A percentile compares a stretch with the other conserved stretches of the same genome.
Evolutionary conservation across 495 filamentous ascomycete species (phyloP).

Genomic region (Hyaloscypha variabilis): DNA sequence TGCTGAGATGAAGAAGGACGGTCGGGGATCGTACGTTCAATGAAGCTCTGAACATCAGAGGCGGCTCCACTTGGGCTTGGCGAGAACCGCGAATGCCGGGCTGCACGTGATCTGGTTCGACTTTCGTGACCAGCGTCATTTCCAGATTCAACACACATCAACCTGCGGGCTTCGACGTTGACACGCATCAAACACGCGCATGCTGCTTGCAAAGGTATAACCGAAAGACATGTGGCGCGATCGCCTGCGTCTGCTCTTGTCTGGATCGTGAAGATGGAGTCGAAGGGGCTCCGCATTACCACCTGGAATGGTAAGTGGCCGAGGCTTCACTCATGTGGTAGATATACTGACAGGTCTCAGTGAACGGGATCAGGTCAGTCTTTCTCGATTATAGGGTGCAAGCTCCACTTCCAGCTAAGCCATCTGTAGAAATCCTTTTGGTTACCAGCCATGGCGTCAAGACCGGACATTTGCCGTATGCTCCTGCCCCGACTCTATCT

Average conservation of each 20-base stretch:
- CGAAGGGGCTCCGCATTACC: slow-evolving; percentile 69
- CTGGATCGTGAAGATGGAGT: slow-evolving; percentile 12
- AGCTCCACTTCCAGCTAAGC: slow-evolving; percentile 20
- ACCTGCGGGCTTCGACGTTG: not conserved
- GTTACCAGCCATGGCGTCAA: slow-evolving; percentile 92
- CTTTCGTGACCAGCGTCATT: not conserved
- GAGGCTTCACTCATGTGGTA: not conserved
- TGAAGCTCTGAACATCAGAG: not conserved
- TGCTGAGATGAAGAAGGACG: slow-evolving; percentile 13
- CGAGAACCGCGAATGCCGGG: not conserved
- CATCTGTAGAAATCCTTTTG: slow-evolving; percentile 78
- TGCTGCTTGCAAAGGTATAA: not conserved
- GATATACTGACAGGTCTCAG: slow-evolving; percentile 46
- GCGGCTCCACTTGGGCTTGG: not conserved
- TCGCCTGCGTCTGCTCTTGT: not conserved
- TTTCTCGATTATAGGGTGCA: not conserved
- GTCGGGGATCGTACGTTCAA: slow-evolving; percentile 20
- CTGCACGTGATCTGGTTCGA: not conserved
- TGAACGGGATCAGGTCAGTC: slow-evolving; percentile 88
- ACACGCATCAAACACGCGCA: not conserved
- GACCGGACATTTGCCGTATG: slow-evolving; percentile 79
- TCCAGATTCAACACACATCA: no score
- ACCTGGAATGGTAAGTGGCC: slow-evolving; percentile 78
- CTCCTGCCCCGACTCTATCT: not conserved
- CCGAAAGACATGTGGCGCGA: not conserved